Base-by-base conservation (phyloP, 129 eudicot genomes). In the Artemisia argyi region DNA sequence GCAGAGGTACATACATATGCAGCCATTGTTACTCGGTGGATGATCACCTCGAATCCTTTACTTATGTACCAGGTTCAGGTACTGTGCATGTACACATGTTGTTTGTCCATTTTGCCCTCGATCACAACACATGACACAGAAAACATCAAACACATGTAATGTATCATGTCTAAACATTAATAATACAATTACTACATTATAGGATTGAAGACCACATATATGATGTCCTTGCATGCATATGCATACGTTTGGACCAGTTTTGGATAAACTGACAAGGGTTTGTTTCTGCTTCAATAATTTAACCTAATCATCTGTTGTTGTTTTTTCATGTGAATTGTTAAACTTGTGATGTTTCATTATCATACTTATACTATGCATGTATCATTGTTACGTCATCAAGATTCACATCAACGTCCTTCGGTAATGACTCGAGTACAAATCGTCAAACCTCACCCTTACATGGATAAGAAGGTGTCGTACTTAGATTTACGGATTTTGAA, bases 341-440 rank as follows among this genome's bases (percentile, higher is more conserved):
- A 39, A 39, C 46, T 39, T 39, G 1, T 39, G 46, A 39, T 32
- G 20, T 55, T 53, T 32, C 48, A 54, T 69, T 44, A 32, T 69
- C 63, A 30, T 32, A 30, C 10, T 69, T 24, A 69, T 69, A 10
- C 32, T 16, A 10, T 10, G 18, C 35, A 17, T 54, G 35, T 32
- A 69, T 12, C 32, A 58, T 32, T 32, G 7, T 32, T 4, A 32
- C 42, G 42, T 58, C 64, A 58, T 58, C 39, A 26, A 50, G 20
- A 18, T 4, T 5, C 11, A 10, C 17, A 42, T 10, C 49, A 65
- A 46, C 3, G 59, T 50, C 61, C 49, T 69, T 69, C 3, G 63
- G 73, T 69, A 64, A 5, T 69, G 73, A 69, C 73, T 69, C 18
- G 13, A 32, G 63, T 69, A 73, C 74, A 58, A 46, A 24, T 51